These are phyloP conservation scores for Cyclanthera cordifolia DNA, from an alignment of 306 rosid species.

Conservation along the genomic window DNA sequence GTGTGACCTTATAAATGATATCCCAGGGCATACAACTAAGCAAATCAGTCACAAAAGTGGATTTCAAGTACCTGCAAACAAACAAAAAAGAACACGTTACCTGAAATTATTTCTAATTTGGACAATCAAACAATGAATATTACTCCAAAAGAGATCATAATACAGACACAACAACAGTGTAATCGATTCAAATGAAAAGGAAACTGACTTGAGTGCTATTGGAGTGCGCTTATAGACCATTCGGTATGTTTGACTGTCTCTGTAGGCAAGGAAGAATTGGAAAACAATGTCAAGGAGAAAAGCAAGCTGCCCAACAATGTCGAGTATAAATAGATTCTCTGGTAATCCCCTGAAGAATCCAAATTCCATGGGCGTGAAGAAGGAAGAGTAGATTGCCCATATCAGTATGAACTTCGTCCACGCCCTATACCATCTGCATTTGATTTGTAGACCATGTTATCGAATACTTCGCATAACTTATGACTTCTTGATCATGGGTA, in stretches of 20 bases:
- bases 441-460: neutral
- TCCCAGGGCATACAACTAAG: constrained; percentile 98
- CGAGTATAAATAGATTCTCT: constrained; percentile 53
- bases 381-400: constrained; percentile 96
- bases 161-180: neutral
- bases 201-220: constrained; percentile 58
- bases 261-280: constrained; percentile 66
- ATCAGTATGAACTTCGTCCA: constrained; percentile 74
- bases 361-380: constrained; percentile 95
- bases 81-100: neutral
- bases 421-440: constrained; percentile 59
- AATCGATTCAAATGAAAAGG: neutral
- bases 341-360: constrained; percentile 80
- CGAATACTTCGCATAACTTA: too few relatives aligned
- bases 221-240: constrained; percentile 56
- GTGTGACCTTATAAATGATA: constrained; percentile 61
- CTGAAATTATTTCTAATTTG: neutral
- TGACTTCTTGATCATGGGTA: too few relatives aligned
- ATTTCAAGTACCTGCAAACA: constrained; percentile 55
- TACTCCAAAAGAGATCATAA: too few relatives aligned
- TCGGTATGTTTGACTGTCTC: constrained; percentile 67
- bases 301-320: constrained; percentile 67
- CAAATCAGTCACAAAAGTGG: constrained; percentile 55
- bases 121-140: neutral
- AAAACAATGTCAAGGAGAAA: constrained; percentile 66